Conservation (phyloP, 2,329 filamentous ascomycete genomes). For the Akanthomyces uredinophilus region DNA sequence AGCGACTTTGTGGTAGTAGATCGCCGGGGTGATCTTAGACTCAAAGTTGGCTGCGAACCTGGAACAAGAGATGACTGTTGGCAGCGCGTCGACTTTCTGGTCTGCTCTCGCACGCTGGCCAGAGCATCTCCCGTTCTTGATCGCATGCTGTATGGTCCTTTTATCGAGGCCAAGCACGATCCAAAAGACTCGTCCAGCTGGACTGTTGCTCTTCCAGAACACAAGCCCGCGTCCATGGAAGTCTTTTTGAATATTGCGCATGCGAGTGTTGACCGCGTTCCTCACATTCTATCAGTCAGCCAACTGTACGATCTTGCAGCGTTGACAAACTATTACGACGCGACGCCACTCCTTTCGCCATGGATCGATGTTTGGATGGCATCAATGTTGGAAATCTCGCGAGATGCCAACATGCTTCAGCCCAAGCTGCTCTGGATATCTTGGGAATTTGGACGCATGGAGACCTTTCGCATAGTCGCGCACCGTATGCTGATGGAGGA, state of each 20-base stretch:
- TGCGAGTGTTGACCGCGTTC: constrained; percentile 16
- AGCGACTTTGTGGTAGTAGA: neutral
- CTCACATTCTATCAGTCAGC: constrained; percentile 18
- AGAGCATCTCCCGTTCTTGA: neutral
- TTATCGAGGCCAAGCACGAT: neutral
- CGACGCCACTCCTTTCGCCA: constrained; percentile 21
- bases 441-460: constrained; percentile 27
- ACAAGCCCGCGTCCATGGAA: neutral
- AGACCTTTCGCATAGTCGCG: constrained; percentile 20
- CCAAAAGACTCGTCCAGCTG: neutral
- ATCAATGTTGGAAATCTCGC: constrained; percentile 15
- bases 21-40: neutral
- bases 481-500: neutral
- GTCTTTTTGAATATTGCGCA: neutral
- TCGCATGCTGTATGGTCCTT: neutral
- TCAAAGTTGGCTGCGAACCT: neutral
- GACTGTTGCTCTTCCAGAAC: neutral
- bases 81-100: neutral
- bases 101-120: constrained; percentile 1
- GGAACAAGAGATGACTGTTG: neutral
- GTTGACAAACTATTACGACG: constrained; percentile 28
- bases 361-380: constrained; percentile 23
- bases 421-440: constrained; percentile 26
- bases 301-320: constrained; percentile 25
- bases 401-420: constrained; percentile 17